Conservation (phyloP, 73 alveolate genomes). For the Diophrys appendiculata region DNA sequence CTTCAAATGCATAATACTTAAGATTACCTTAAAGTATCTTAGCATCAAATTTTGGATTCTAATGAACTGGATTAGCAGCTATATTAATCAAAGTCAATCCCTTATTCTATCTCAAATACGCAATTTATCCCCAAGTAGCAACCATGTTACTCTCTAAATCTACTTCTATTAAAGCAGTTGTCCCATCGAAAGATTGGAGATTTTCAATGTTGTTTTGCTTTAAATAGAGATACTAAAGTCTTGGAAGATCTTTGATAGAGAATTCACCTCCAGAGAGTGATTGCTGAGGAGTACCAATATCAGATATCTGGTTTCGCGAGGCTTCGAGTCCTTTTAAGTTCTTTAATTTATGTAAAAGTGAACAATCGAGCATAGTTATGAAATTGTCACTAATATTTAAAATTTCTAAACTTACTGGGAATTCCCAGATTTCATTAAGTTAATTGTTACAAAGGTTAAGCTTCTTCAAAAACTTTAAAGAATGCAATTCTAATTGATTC, state of each 20-base stretch:
- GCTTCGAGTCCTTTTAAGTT: slow-evolving; percentile 20
- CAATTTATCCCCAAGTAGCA: not conserved
- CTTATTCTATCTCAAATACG: not conserved
- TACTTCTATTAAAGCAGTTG: slow-evolving; percentile 6
- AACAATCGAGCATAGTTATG: not conserved
- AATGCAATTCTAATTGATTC: slow-evolving; percentile 7
- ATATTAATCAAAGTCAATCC: not conserved
- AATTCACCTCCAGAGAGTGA: no score
- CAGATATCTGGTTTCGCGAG: slow-evolving; percentile 8
- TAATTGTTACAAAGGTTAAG: slow-evolving; percentile 28
- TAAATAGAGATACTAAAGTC: slow-evolving; percentile 13
- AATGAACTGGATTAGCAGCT: not conserved
- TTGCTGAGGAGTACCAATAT: slow-evolving; percentile 1
- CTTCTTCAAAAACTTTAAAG: slow-evolving; percentile 27
- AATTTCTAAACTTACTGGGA: slow-evolving; percentile 18
- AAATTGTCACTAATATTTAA: slow-evolving; percentile 4
- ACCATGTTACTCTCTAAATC: slow-evolving; percentile 32
- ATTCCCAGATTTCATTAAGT: slow-evolving; percentile 17
- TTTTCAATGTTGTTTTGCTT: slow-evolving; percentile 19
- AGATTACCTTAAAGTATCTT: not conserved
- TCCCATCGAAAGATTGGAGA: not conserved
- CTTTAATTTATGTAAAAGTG: not conserved
- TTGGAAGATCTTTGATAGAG: no score
- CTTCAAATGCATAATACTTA: not conserved
- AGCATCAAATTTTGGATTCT: not conserved